Conservation (phyloP, 1,139 yeast genomes). For the Lodderomyces parapsilosis region DNA sequence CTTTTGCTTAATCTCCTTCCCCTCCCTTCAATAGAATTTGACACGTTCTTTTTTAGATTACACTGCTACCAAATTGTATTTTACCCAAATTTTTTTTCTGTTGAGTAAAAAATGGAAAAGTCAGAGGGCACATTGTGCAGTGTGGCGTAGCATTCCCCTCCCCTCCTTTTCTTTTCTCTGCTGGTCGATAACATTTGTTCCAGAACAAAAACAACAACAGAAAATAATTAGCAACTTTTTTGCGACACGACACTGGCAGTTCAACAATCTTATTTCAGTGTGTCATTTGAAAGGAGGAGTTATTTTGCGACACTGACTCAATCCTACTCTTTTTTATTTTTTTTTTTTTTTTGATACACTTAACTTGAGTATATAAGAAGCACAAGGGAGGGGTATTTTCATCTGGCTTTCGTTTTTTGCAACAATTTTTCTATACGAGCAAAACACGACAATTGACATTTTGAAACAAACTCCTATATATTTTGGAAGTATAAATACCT, state of each 20-base stretch:
- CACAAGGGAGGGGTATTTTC: conserved; percentile 6
- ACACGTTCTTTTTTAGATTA: too few species aligned
- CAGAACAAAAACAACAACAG: not conserved
- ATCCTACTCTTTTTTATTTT: too few species aligned
- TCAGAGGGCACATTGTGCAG: too few species aligned
- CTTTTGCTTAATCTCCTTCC: too few species aligned
- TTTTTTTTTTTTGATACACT: not conserved
- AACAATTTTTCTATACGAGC: conserved; percentile 2
- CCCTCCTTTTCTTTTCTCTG: not conserved
- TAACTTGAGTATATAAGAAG: not conserved
- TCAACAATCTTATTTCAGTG: not conserved
- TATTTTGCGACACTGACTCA: conserved; percentile 2
- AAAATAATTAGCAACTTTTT: too few species aligned
- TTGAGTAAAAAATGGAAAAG: not conserved
- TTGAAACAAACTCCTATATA: not conserved
- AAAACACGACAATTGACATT: not conserved
- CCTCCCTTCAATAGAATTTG: too few species aligned
- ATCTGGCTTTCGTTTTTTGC: conserved; percentile 2
- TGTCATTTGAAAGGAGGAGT: conserved; percentile 1
- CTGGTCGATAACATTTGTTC: not conserved
- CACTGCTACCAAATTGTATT: too few species aligned
- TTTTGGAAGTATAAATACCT: too few species aligned
- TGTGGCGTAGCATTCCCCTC: not conserved
- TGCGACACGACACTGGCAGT: conserved; percentile 1
- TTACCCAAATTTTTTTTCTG: not conserved